Evolutionary conservation across 495 filamentous ascomycete species (phyloP).

Genomic region (Aspergillus diversus): DNA sequence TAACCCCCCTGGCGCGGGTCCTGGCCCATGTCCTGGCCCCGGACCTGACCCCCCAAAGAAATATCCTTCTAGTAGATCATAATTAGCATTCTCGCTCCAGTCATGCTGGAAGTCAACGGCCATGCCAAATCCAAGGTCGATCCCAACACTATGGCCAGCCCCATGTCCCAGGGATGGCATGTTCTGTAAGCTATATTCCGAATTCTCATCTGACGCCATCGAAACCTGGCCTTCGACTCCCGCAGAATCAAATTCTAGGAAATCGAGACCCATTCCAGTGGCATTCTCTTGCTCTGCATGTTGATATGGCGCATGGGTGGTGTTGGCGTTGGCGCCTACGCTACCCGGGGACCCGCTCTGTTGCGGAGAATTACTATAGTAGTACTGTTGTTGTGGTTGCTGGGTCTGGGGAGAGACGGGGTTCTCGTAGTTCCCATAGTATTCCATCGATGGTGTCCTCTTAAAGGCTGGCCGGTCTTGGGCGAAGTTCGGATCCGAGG

Average conservation of each 20-base stretch:
- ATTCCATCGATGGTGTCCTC: constrained; percentile 44
- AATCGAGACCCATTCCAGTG: constrained; percentile 41
- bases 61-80: constrained; percentile 89
- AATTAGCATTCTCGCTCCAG: constrained; percentile 74
- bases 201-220: constrained; percentile 35
- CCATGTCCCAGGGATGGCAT: constrained; percentile 37
- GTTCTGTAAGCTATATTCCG: constrained; percentile 34
- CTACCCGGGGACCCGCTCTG: constrained; percentile 43
- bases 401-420: constrained; percentile 36
- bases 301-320: constrained; percentile 27
- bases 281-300: constrained; percentile 34
- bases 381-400: constrained; percentile 42
- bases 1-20: constrained; percentile 3
- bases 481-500: constrained; percentile 30
- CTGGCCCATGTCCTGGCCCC: constrained; percentile 37
- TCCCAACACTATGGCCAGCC: constrained; percentile 51
- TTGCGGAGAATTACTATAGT: constrained; percentile 46
- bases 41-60: constrained; percentile 73
- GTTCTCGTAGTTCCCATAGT: constrained; percentile 42
- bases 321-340: constrained; percentile 21
- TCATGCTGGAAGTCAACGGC: constrained; percentile 77
- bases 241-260: constrained; percentile 43
- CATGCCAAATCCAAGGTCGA: constrained; percentile 77
- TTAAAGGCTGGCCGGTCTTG: constrained; percentile 34
- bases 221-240: constrained; percentile 31